Evolutionary conservation across 352 stramenopile genomes (phyloP).

Genomic region (Phytophthora pisi): DNA sequence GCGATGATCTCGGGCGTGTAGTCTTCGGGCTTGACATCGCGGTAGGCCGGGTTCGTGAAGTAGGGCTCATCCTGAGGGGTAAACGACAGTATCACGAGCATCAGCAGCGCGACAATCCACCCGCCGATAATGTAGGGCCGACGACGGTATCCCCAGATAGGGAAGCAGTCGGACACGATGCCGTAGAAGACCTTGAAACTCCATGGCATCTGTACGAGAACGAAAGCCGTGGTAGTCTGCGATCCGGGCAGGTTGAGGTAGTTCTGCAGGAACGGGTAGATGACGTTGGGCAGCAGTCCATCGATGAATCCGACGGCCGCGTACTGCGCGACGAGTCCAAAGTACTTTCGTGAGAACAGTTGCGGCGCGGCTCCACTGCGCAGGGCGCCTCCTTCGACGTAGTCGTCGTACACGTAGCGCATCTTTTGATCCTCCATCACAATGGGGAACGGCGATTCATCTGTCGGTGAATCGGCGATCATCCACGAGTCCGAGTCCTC

Average conservation of each 20-base stretch:
- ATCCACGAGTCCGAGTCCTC: conserved; percentile 39
- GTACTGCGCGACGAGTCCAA: conserved; percentile 62
- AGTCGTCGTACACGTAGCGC: conserved; percentile 48
- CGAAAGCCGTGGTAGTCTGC: conserved; percentile 47
- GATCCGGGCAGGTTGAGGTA: conserved; percentile 61
- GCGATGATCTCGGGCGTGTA: conserved; percentile 52
- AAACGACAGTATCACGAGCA: conserved; percentile 50
- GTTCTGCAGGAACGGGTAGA: conserved; percentile 63
- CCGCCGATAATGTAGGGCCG: conserved; percentile 61
- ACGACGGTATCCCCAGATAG: conserved; percentile 57
- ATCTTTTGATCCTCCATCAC: conserved; percentile 45
- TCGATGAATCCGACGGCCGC: conserved; percentile 57
- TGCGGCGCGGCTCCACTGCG: conserved; percentile 41
- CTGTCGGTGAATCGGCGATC: conserved; percentile 35
- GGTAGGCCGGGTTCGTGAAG: conserved; percentile 42
- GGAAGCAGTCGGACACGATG: conserved; percentile 65
- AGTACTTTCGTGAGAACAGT: conserved; percentile 46
- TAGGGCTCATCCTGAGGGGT: conserved; percentile 46
- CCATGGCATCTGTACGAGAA: conserved; percentile 63
- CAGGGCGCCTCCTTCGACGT: conserved; percentile 45
- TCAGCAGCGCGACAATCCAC: conserved; percentile 44
- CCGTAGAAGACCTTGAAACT: conserved; percentile 70
- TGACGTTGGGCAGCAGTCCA: conserved; percentile 49
- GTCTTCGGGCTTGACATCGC: conserved; percentile 46
- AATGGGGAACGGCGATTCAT: conserved; percentile 39